Percentiles rank a stretch among this genome's conserved stretches.
Evolutionary conservation across 495 filamentous ascomycete genomes (phyloP).

Genomic region (Penicillium lividum): DNA sequence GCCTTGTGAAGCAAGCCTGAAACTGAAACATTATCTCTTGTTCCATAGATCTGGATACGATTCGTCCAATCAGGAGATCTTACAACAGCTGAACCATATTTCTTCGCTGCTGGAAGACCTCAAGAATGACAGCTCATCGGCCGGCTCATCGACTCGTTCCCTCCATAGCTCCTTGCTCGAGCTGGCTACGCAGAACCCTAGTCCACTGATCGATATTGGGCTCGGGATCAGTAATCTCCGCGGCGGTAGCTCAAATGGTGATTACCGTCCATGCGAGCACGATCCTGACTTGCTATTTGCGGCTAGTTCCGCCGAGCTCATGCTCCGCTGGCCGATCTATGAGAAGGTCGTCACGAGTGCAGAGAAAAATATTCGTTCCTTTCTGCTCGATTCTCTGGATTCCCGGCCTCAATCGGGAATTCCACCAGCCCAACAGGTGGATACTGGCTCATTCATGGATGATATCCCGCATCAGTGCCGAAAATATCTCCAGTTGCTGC

Average conservation of each 20-base stretch:
- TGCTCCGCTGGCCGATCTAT: constrained; percentile 32
- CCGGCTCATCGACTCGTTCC: constrained; percentile 20
- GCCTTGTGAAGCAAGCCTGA: background rate
- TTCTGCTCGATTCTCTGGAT: constrained; percentile 29
- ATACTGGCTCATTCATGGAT: constrained; percentile 18
- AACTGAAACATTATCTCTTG: constrained; percentile 7
- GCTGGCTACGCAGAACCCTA: constrained; percentile 16
- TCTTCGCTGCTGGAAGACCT: constrained; percentile 27
- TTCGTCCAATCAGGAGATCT: constrained; percentile 25
- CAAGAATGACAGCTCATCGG: constrained; percentile 22
- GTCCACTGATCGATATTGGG: constrained; percentile 15
- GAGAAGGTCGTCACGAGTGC: constrained; percentile 25
- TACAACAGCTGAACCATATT: constrained; percentile 26
- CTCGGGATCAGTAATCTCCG: constrained; percentile 14
- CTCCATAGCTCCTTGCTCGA: constrained; percentile 23
- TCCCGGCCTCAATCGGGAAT: constrained; percentile 7
- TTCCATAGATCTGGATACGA: constrained; percentile 22
- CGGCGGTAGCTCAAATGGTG: constrained; percentile 13
- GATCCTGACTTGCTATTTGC: constrained; percentile 27
- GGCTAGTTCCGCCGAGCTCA: constrained; percentile 28
- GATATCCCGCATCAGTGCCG: constrained; percentile 22
- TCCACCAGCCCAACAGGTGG: constrained; percentile 17
- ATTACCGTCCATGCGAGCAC: constrained; percentile 22
- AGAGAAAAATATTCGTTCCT: constrained; percentile 28
- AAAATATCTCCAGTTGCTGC: constrained; percentile 23